Evolutionary conservation across 2,329 filamentous ascomycete genomes (phyloP), one percentile per base, ranked within the genome.

Genomic region (Scorias spongiosa): DNA sequence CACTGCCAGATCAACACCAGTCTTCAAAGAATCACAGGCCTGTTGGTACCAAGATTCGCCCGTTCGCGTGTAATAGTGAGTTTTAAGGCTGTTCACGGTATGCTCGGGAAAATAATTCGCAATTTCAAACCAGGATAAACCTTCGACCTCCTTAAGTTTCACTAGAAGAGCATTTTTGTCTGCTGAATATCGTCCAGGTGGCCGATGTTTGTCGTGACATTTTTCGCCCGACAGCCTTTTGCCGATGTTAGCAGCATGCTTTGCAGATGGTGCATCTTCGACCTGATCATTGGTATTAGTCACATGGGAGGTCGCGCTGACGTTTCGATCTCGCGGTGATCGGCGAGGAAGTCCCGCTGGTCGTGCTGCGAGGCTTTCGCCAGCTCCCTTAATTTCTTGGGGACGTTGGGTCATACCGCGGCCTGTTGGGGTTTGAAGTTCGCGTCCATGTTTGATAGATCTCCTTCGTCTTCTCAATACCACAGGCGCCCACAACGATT

Each of bases 61-160:
- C 9, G 39, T 34, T 42, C 39, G 39, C 15, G 29, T 37, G 26
- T 12, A 40, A 17, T 30, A 47, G 36, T 2, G 14, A 18, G 5
- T 43, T 38, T 26, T 41, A 44, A 44, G 28, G 15, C 42, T 29
- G 40, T 44, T 37, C 48, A 42, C 45, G 39, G 14, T 46, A n/a
- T 9, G 49, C 45, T 10, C 10, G n/a, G 10, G 43, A 6, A 48
- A 36, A 3, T 36, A 32, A 8, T 40, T n/a, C 7, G 46, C 40
- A 17, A 48, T 46, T 10, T 46, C 15, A 10, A 14, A 4, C 44
- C 46, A 47, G 0, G 39, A 34, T 28, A 47, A 7, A 29, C 12
- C 39, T 34, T 40, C 44, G 39, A 37, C 9, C 10, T 43, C 40
- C 14, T 42, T 41, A n/a, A 46, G 15, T 20, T 29, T 40, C 10